Conservation (phyloP, 2,329 filamentous ascomycete genomes). For the Colletotrichum brevisporum region DNA sequence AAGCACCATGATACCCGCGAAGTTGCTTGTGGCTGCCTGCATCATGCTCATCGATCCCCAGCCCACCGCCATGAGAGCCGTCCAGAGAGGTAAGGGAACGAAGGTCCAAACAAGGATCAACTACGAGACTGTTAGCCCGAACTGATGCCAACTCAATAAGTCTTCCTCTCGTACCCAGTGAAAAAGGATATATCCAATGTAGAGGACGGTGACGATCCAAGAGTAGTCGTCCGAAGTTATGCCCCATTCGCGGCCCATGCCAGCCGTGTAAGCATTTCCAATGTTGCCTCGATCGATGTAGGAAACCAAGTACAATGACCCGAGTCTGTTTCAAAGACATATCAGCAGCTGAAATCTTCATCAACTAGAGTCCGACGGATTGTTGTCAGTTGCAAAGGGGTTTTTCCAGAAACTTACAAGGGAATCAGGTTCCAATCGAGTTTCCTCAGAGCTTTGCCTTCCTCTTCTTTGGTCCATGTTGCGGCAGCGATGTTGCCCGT, state of each 20-base stretch:
- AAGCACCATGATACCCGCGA: conserved; percentile 53
- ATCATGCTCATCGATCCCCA: conserved; percentile 43
- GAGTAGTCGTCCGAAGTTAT: conserved; percentile 36
- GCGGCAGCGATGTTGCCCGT: no score
- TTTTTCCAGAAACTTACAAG: conserved; percentile 10
- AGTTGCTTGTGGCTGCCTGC: conserved; percentile 51
- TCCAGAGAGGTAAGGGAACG: conserved; percentile 42
- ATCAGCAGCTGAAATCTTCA: background rate
- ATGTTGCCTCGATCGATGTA: conserved; percentile 33
- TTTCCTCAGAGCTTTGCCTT: conserved; percentile 21
- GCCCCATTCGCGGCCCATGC: conserved; percentile 31
- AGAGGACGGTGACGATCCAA: conserved; percentile 32
- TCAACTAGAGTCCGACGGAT: background rate
- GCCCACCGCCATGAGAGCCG: conserved; percentile 33
- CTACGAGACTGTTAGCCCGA: background rate
- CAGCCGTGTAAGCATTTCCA: conserved; percentile 38
- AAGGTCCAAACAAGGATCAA: conserved; percentile 42
- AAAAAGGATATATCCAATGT: conserved; percentile 30
- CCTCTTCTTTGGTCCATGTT: conserved; percentile 27
- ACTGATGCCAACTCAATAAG: no score
- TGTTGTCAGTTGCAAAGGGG: background rate
- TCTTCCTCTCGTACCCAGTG: background rate
- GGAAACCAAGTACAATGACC: conserved; percentile 21
- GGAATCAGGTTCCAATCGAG: conserved; percentile 30
- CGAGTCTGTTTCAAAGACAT: background rate